Percentiles rank a stretch among this genome's conserved stretches.
Evolutionary conservation across 495 filamentous ascomycete species (phyloP).

Genomic region (Penicillium paradoxum): DNA sequence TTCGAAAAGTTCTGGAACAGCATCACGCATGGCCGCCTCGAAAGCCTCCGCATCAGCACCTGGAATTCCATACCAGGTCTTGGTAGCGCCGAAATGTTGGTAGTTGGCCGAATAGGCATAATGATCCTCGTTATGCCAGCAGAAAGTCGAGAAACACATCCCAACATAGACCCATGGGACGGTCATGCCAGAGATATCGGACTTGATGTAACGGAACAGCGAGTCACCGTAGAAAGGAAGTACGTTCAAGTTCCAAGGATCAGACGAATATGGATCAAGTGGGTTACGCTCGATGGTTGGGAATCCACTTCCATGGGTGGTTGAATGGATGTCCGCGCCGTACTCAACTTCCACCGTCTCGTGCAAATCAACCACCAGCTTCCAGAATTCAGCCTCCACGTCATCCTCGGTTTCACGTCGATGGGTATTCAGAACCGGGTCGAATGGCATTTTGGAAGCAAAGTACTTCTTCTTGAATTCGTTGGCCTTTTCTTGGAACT

Average conservation of each 20-base stretch:
- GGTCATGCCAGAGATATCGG: constrained; percentile 99
- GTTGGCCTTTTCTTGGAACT: constrained; percentile 94
- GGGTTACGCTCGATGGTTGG: constrained; percentile 92
- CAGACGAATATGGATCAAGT: constrained; percentile 73
- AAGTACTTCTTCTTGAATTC: constrained; percentile 95
- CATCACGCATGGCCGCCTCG: constrained; percentile 89
- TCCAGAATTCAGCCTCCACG: constrained; percentile 96
- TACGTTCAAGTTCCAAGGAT: constrained; percentile 96
- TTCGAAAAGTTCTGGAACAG: constrained; percentile 94
- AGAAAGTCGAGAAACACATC: constrained; percentile 99
- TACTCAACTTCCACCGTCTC: constrained; percentile 98
- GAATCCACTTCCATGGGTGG: constrained; percentile 96
- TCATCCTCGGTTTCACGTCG: constrained; percentile 88
- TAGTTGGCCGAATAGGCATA: constrained; percentile 98
- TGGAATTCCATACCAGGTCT: constrained; percentile 99
- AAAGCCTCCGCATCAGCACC: constrained; percentile 90
- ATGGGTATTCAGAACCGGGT: constrained; percentile 74
- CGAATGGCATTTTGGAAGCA: constrained; percentile 82
- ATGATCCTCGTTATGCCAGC: constrained; percentile 99
- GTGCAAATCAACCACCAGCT: constrained; percentile 82
- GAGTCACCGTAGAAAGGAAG: constrained; percentile 88
- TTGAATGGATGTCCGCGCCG: constrained; percentile 96
- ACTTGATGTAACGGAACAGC: constrained; percentile 93
- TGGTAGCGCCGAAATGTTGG: constrained; percentile 96
- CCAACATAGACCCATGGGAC: constrained; percentile 99